phyloP scores from a whole-genome alignment of 2,329 filamentous ascomycete genomes.

The Epicoccum nigrum region DNA sequence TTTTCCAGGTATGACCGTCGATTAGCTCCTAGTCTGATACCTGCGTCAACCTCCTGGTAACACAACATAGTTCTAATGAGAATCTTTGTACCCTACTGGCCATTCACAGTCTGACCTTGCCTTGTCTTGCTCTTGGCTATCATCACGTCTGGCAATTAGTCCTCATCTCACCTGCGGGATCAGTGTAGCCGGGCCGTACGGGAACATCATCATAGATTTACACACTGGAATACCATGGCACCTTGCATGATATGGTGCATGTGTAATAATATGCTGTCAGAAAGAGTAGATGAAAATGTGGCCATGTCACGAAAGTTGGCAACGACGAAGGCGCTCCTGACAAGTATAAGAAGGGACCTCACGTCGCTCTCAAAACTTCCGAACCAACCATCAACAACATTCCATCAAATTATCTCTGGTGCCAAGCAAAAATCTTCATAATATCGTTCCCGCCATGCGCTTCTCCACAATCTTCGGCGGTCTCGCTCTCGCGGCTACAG shows the following conservation, averaged over 20 bases:
- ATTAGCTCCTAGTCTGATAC: slow-evolving; percentile 20
- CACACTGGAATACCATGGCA: slow-evolving; percentile 3
- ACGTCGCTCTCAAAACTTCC: neutral
- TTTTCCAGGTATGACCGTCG: slow-evolving; percentile 18
- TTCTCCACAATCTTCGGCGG: slow-evolving; percentile 21
- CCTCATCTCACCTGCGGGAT: neutral
- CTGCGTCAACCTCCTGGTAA: slow-evolving; percentile 21
- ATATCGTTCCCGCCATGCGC: slow-evolving; percentile 21
- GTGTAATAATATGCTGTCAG: too few relatives aligned
- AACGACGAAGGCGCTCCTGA: neutral
- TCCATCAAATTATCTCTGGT: neutral
- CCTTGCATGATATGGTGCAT: slow-evolving; percentile 22
- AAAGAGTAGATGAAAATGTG: slow-evolving; percentile 4
- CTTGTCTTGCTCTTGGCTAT: slow-evolving; percentile 11
- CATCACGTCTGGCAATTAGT: neutral
- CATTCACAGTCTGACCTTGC: slow-evolving; percentile 15
- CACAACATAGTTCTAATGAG: slow-evolving; percentile 17
- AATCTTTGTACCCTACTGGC: slow-evolving; percentile 20
- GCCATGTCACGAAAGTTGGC: neutral
- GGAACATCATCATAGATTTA: slow-evolving; percentile 9
- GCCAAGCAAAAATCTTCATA: neutral
- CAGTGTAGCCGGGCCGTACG: slow-evolving; percentile 7
- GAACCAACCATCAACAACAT: neutral
- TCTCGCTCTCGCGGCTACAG: slow-evolving; percentile 20
- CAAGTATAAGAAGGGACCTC: slow-evolving; percentile 10